Percentiles rank a stretch among this genome's conserved stretches.
These are phyloP conservation scores for Artemisia annua DNA, from an alignment of 129 eudicot species.

Conservation along the genomic window DNA sequence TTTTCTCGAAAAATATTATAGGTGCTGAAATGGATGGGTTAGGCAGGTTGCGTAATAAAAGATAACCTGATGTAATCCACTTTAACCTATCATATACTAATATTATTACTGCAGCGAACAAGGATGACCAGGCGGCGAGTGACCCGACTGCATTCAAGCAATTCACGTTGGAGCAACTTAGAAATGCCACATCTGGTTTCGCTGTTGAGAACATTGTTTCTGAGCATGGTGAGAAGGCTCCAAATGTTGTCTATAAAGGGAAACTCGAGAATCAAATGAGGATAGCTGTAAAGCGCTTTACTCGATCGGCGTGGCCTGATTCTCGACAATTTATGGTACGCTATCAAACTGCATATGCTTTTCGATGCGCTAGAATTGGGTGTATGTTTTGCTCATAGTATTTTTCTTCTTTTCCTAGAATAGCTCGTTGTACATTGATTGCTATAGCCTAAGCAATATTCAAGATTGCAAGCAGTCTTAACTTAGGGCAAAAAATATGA, in stretches of 20 bases:
- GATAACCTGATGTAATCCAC: constrained; percentile 1
- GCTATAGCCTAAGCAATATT: no score
- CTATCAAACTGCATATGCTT: not conserved
- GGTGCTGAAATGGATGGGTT: not conserved
- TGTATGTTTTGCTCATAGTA: constrained; percentile 9
- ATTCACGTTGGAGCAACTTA: constrained; percentile 53
- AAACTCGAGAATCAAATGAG: constrained; percentile 65
- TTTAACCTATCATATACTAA: not conserved
- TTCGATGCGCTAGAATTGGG: not conserved
- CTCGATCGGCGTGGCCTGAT: constrained; percentile 69
- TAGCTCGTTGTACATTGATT: not conserved
- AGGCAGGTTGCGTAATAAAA: constrained; percentile 2
- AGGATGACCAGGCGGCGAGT: constrained; percentile 36
- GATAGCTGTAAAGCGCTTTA: constrained; percentile 66
- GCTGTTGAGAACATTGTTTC: constrained; percentile 75
- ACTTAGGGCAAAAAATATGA: not conserved
- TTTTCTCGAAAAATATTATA: not conserved
- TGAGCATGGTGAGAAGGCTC: constrained; percentile 75
- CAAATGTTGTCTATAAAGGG: constrained; percentile 74
- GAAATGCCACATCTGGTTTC: constrained; percentile 66
- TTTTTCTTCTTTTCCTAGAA: not conserved
- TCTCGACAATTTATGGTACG: constrained; percentile 57
- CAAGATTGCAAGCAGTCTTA: not conserved
- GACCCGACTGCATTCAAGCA: constrained; percentile 47
- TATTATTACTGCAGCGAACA: constrained; percentile 26